Conservation (phyloP, 2,329 filamentous ascomycete species). For the Phaeophleospora eucalypticola region DNA sequence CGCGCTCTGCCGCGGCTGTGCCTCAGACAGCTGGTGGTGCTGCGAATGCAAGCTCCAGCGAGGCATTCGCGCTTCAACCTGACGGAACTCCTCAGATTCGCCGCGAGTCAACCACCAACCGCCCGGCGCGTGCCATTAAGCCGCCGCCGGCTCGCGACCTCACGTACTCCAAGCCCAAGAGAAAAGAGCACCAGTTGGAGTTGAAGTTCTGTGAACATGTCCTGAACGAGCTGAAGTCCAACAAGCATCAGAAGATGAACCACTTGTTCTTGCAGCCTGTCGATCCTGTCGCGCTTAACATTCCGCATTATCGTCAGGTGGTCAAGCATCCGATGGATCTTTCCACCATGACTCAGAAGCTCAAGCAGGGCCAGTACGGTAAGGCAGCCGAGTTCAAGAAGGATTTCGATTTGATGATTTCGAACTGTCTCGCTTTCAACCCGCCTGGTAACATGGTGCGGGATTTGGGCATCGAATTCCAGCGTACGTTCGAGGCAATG, state of each 20-base stretch:
- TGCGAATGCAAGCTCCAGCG: conserved; percentile 42
- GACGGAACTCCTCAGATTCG: conserved; percentile 78
- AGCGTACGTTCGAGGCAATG: conserved; percentile 69
- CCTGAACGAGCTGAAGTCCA: conserved; percentile 70
- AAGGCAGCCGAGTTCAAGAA: conserved; percentile 80
- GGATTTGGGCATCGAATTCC: conserved; percentile 64
- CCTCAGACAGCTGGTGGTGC: conserved; percentile 32
- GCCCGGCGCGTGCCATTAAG: conserved; percentile 90
- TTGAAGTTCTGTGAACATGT: conserved; percentile 85
- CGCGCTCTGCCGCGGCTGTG: conserved; percentile 30
- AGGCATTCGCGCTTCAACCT: conserved; percentile 70
- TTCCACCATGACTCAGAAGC: conserved; percentile 71
- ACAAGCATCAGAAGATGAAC: conserved; percentile 65
- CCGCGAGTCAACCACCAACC: conserved; percentile 75
- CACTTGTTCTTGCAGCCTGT: conserved; percentile 78
- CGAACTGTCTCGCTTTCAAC: conserved; percentile 92
- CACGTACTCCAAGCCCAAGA: conserved; percentile 86
- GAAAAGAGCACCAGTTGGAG: conserved; percentile 83
- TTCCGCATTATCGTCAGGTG: conserved; percentile 86
- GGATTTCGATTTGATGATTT: conserved; percentile 77
- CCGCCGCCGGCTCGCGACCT: conserved; percentile 86
- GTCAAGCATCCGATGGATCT: conserved; percentile 98
- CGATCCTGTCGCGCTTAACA: conserved; percentile 88
- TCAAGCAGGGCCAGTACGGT: conserved; percentile 73
- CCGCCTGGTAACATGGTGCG: conserved; percentile 71